Base-by-base conservation (phyloP, 305 asterid species). In the Fraxinus ornus region DNA sequence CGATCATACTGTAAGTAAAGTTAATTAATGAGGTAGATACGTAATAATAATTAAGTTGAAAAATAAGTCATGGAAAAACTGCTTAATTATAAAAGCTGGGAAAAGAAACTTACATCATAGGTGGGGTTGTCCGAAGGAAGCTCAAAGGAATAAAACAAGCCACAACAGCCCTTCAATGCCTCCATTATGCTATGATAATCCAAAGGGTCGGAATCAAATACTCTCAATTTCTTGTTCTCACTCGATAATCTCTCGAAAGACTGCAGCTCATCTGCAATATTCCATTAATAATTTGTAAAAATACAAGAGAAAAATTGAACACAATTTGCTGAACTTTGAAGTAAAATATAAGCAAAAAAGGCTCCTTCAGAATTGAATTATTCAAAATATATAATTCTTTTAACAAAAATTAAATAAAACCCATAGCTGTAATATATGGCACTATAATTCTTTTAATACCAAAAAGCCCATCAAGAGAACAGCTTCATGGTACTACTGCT, bases 171-270 rank as follows among this genome's bases (percentile, higher is more conserved):
- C 83, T 88, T 93, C 30, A 95, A 82, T 1, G 98, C 96, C 30
- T 94, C 97, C 85, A 91, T 62, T 55, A 94, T 90, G 91, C 98
- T 95, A 82, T 91, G 97, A 85, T 94, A 95, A 84, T 95, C 99
- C 90, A 95, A 90, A 13, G 97, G 97, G 73, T 95, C 98, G 6
- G 93, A 83, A 8, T 90, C 88, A 62, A 91, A 94, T 4, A 89
- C 94, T 83, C 85, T 90, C 89, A 94, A 75, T 13, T 87, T 88
- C 91, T 88, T 85, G 77, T 80, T 85, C 66, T 88, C 90, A 7
- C 55, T 85, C 78, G 88, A 87, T 32, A 84, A 33, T 52, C 87
- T 82, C 87, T 84, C 77, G 82, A 88, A 88, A 28, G 89, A 78
- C 80, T 84, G 79, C 90, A 91, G 35, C 73, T 92, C 94, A 52